Base-by-base conservation (phyloP, 2,329 filamentous ascomycete species). In the Xylaria sp. region DNA sequence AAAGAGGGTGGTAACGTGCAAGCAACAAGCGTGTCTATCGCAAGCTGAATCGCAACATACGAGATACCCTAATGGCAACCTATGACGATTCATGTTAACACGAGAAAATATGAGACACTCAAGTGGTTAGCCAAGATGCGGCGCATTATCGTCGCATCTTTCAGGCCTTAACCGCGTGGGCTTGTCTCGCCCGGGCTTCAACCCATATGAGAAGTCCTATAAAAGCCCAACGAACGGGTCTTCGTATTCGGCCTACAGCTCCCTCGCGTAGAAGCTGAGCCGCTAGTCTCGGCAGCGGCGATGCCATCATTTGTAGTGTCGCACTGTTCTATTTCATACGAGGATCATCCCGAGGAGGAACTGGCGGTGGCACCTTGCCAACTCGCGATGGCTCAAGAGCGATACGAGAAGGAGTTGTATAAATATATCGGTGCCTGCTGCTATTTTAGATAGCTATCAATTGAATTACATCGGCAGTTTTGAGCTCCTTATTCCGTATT, bases 241-340 rank as follows among this genome's bases (percentile, higher is more conserved):
- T 51, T 58, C 62, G 55, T 51, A 65, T 59, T 57, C 32, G 34
- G 54, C 20, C 54, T 41, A 4, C 57, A n/a, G 54, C 32, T 59
- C 15, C 46, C 54, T 58, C 48, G 12, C 55, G 15, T 25, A n/a
- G 37, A 46, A 48, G 63, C 57, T 56, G 39, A 55, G 20, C 13
- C 39, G 8, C 25, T 54, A 18, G 25, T 46, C 55, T 37, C 48
- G 48, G 55, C 23, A 34, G 46, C 32, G 55, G 56, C 55, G 34
- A 59, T 20, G 63, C 48, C 37, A 51, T 48, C 25, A 48, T 56
- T 54, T n/a, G 9, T 18, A 25, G n/a, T 9, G 23, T 28, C 25
- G 15, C 15, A 23, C 6, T 55, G 25, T 39, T 25, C 39, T 28
- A 3, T 51, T 37, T 32, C 32, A 57, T 51, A 55, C 65, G 59